A percentile compares a stretch with the other conserved stretches of the same genome.
These are phyloP conservation scores for Jatropha podagrica DNA, from an alignment of 441 rosid genomes.

Conservation along the genomic window DNA sequence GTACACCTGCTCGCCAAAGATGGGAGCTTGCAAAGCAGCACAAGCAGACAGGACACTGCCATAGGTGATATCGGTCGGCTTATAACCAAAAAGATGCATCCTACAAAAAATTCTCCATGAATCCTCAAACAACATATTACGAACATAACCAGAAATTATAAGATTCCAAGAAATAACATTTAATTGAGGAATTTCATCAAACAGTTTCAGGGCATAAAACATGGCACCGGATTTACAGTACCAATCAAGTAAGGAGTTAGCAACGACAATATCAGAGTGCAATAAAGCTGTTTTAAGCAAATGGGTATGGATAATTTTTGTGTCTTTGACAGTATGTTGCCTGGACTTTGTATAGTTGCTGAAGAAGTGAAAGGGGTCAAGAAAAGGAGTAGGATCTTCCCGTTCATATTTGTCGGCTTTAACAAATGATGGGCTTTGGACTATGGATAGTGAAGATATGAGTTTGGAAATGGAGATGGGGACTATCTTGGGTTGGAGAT, in stretches of 20 bases:
- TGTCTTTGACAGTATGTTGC: conserved; percentile 29
- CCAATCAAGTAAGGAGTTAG: conserved; percentile 48
- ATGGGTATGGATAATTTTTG: conserved; percentile 50
- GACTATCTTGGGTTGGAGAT: conserved; percentile 20
- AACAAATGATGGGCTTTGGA: conserved; percentile 20
- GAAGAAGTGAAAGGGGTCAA: conserved; percentile 43
- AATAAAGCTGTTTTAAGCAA: conserved; percentile 39
- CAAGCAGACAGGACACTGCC: conserved; percentile 67
- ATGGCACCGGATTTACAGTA: conserved; percentile 44
- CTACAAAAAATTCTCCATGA: conserved; percentile 45
- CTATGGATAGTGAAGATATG: conserved; percentile 32
- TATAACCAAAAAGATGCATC: conserved; percentile 51
- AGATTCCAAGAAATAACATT: conserved; percentile 64
- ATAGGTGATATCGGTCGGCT: conserved; percentile 54
- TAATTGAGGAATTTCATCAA: conserved; percentile 57
- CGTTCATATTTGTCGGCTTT: conserved; percentile 20
- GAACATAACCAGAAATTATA: conserved; percentile 54
- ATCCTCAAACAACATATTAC: conserved; percentile 32
- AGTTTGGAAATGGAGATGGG: conserved; percentile 27
- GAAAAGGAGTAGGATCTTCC: conserved; percentile 20
- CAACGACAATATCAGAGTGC: conserved; percentile 33
- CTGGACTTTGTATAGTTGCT: conserved; percentile 33
- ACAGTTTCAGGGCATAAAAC: conserved; percentile 53
- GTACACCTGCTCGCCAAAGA: conserved; percentile 48
- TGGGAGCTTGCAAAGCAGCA: conserved; percentile 36